A percentile compares a stretch with the other conserved stretches of the same genome.
Evolutionary conservation across 345 rosid species (phyloP).

Genomic region (Aegle marmelos): DNA sequence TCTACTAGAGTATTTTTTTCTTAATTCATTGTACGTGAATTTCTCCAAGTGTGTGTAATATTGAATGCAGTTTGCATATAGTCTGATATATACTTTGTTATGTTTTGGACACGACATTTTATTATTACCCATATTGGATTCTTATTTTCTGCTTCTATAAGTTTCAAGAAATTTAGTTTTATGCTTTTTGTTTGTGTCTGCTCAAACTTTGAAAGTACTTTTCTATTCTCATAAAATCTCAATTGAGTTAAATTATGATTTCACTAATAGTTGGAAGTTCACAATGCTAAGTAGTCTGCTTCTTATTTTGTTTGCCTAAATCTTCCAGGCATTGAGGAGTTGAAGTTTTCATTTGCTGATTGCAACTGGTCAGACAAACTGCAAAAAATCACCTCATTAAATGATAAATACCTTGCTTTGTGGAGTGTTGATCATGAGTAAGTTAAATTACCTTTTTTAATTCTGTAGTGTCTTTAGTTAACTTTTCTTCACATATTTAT

Average conservation of each 20-base stretch:
- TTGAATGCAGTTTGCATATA: neutral
- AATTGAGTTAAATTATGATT: neutral
- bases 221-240: neutral
- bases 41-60: neutral
- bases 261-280: conserved; percentile 17
- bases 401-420: conserved; percentile 56
- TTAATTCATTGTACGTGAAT: neutral
- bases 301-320: conserved; percentile 11
- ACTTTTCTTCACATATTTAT: neutral
- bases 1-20: neutral
- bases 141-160: neutral
- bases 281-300: neutral
- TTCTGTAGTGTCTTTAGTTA: neutral
- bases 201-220: neutral
- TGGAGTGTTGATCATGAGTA: conserved; percentile 55
- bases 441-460: conserved; percentile 28
- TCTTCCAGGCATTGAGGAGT: conserved; percentile 69
- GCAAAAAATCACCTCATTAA: conserved; percentile 57
- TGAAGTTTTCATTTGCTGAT: conserved; percentile 63
- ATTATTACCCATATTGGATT: neutral
- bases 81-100: neutral
- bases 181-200: neutral
- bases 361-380: conserved; percentile 67
- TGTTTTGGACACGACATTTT: neutral
- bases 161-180: neutral